Conservation (phyloP, 192 early-diverging fungal genomes). For the Spizellomyces sp. region DNA sequence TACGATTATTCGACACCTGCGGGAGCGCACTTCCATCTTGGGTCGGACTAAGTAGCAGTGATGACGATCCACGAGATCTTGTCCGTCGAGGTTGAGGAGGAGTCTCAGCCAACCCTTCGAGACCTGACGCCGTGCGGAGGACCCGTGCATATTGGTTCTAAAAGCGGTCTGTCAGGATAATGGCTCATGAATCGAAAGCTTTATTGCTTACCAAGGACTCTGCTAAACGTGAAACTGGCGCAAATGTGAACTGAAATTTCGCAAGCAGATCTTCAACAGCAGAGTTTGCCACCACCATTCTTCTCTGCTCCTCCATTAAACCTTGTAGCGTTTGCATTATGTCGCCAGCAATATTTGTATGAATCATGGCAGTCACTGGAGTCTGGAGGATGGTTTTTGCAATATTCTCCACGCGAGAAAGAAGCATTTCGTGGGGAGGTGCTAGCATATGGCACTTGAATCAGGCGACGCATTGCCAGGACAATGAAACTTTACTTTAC, state of each 20-base stretch:
- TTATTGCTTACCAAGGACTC: constrained; percentile 55
- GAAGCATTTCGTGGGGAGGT: constrained; percentile 55
- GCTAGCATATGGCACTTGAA: constrained; percentile 10
- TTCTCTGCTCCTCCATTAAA: constrained; percentile 61
- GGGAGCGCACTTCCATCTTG: background rate
- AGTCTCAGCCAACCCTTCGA: constrained; percentile 23
- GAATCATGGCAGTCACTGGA: constrained; percentile 49
- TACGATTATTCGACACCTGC: background rate
- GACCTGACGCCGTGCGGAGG: constrained; percentile 18
- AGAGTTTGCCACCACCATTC: constrained; percentile 58
- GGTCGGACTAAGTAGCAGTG: background rate
- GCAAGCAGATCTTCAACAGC: constrained; percentile 65
- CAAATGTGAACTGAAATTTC: constrained; percentile 59
- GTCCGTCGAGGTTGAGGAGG: constrained; percentile 14
- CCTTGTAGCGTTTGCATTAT: constrained; percentile 66
- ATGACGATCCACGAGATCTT: background rate
- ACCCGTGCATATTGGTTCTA: constrained; percentile 37
- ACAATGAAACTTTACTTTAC: constrained; percentile 9
- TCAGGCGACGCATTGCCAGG: no score
- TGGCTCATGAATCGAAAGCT: background rate
- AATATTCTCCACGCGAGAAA: constrained; percentile 56
- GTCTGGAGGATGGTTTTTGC: constrained; percentile 58
- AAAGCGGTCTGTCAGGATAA: background rate
- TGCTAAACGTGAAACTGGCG: constrained; percentile 61
- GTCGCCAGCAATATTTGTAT: constrained; percentile 52